Percentiles rank a stretch among this genome's conserved stretches.
Conservation (phyloP, 164 flowering plant species). For the Nymphaea thermarum region DNA sequence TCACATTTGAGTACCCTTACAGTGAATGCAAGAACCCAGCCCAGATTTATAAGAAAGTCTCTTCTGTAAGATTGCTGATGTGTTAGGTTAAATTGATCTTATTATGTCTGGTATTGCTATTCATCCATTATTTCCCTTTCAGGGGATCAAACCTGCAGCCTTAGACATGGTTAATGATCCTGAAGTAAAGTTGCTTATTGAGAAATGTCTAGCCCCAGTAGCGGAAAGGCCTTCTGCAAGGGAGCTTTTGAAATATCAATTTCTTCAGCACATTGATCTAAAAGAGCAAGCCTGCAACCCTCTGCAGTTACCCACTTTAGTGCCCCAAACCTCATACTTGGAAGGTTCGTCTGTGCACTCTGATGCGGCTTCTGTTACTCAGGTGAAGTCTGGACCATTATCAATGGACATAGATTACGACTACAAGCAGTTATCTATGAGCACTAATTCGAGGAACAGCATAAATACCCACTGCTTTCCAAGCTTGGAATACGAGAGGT, state of each 20-base stretch:
- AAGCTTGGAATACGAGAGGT: constrained; percentile 37
- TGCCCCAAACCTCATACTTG: constrained; percentile 27
- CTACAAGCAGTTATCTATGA: constrained; percentile 17
- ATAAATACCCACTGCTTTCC: constrained; percentile 12
- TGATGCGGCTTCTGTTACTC: constrained; percentile 18
- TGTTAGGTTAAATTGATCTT: background rate
- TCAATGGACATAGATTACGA: constrained; percentile 66
- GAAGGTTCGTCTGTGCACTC: constrained; percentile 39
- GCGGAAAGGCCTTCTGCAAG: constrained; percentile 38
- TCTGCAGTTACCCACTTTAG: constrained; percentile 28
- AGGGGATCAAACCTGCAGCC: constrained; percentile 64
- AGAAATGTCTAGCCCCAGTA: constrained; percentile 50
- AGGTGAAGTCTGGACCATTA: constrained; percentile 13
- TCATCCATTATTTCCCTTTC: constrained; percentile 7
- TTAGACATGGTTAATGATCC: constrained; percentile 38
- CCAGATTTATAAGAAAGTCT: constrained; percentile 58
- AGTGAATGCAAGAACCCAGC: constrained; percentile 52
- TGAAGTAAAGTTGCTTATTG: constrained; percentile 38
- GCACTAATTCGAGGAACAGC: constrained; percentile 14
- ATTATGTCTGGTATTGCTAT: background rate
- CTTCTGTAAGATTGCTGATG: constrained; percentile 28
- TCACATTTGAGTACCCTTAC: constrained; percentile 62
- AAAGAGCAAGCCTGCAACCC: constrained; percentile 21
- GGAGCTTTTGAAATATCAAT: constrained; percentile 53
- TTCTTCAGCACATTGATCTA: constrained; percentile 23